Percentiles rank a stretch among this genome's conserved stretches.
These are phyloP conservation scores for Aspergillus indologenus DNA, from an alignment of 495 filamentous ascomycete genomes.

Conservation along the genomic window DNA sequence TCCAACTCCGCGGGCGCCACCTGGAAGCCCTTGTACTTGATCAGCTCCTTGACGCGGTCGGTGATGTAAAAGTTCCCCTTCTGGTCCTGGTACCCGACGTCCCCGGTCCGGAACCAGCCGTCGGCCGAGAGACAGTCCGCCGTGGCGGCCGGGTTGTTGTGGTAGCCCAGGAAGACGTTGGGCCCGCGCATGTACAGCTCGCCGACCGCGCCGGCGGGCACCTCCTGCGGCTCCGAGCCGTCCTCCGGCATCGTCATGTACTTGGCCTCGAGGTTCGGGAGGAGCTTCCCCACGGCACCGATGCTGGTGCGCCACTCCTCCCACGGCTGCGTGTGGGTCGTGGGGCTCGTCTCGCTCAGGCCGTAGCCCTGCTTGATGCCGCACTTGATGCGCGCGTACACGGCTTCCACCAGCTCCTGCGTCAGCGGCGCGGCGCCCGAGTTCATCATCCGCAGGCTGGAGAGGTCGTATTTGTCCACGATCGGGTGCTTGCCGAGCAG, in stretches of 20 bases:
- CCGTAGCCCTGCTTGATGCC: constrained; percentile 85
- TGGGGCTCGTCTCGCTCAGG: constrained; percentile 73
- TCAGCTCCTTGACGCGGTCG: constrained; percentile 86
- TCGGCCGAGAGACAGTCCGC: constrained; percentile 56
- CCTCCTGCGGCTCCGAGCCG: constrained; percentile 53
- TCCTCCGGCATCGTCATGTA: constrained; percentile 60
- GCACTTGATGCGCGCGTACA: constrained; percentile 70
- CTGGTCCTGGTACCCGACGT: constrained; percentile 59
- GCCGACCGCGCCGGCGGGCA: constrained; percentile 57
- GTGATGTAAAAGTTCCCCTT: constrained; percentile 69
- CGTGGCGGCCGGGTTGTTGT: constrained; percentile 68
- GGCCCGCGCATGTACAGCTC: constrained; percentile 65
- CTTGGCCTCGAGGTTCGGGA: constrained; percentile 81
- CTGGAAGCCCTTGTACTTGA: constrained; percentile 89
- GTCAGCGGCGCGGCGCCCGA: constrained; percentile 89
- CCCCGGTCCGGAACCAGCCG: constrained; percentile 64
- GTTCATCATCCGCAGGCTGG: constrained; percentile 76
- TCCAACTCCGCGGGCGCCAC: constrained; percentile 87
- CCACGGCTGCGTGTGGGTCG: constrained; percentile 59
- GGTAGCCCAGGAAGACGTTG: constrained; percentile 71
- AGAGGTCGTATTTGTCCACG: constrained; percentile 78
- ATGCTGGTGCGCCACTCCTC: constrained; percentile 73
- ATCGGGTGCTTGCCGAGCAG: constrained; percentile 74
- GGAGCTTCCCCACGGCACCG: constrained; percentile 75
- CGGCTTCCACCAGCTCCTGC: constrained; percentile 72